Evolutionary conservation across 805 yeast genomes (phyloP), one percentile per base, ranked within the genome.

Genomic region (Saccharomyces paradoxus): DNA sequence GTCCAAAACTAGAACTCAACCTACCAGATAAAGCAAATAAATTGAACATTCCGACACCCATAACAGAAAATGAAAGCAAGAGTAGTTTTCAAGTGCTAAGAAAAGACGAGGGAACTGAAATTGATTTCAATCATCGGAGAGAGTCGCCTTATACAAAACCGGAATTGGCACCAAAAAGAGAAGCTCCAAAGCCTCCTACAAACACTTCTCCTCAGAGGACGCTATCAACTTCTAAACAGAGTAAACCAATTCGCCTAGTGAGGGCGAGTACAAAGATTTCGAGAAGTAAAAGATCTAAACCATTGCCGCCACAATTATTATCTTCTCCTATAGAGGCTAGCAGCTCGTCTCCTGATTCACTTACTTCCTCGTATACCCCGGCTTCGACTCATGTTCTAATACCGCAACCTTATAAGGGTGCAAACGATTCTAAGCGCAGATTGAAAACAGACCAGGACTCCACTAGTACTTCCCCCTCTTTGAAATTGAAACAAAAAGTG

Each of bases 51-150:
- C 44, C 50, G 17, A 48, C 53, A 1, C 44, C 53, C 2, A 32
- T 9, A 27, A 44, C 55, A n/a, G 63, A 56, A 37, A 51, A 54
- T 26, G 58, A 57, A 22, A 58, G 59, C 30, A 64, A 63, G 22
- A 74, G 79, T 46, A 74, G 89, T 0, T 88, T 89, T 65, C 77
- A 85, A 55, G 84, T 89, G 0, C 77, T 89, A 8, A 71, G 91
- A 31, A 78, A 77, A 9, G 79, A 81, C 26, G 81, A 79, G n/a
- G 81, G 79, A 13, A 74, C 79, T 32, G 96, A 87, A 62, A 88
- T 88, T 56, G 90, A 90, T 67, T 89, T 89, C 64, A 94, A 89
- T 62, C 82, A 86, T 60, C 76, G 89, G 51, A 72, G 96, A 48
- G 82, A 81, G 49, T 84, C 96, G 0, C 95, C 96, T 1, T 87